phyloP scores from a whole-genome alignment of 148 eudicot genomes.

The Cornus controversa region DNA sequence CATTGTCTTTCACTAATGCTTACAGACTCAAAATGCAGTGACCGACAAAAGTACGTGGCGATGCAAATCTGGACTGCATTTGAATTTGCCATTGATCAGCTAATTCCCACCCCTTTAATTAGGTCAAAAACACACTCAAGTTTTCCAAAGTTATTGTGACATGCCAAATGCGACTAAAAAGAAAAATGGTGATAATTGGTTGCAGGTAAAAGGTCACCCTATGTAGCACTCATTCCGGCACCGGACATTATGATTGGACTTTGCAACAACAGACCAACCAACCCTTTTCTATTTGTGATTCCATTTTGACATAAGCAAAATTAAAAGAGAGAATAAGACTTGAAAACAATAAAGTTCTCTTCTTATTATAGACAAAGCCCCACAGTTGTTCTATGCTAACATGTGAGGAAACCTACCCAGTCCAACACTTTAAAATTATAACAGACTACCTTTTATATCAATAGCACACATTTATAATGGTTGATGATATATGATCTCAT shows the following conservation, averaged over 20 bases:
- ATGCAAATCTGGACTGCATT: neutral
- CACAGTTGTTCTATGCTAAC: neutral
- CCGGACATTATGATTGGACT: neutral
- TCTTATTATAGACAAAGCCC: neutral
- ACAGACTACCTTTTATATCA: too few species aligned
- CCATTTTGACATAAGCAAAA: neutral
- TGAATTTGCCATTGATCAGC: neutral
- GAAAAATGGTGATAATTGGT: neutral
- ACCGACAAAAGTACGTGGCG: neutral
- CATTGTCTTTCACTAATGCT: neutral
- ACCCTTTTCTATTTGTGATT: neutral
- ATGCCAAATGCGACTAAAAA: neutral
- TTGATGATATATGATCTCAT: neutral
- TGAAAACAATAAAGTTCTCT: neutral
- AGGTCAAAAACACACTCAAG: slow-evolving; percentile 10
- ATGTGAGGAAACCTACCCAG: neutral
- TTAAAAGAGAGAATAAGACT: neutral
- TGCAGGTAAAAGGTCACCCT: neutral
- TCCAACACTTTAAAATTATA: neutral
- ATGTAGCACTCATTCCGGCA: neutral
- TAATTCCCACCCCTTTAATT: neutral
- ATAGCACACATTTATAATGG: neutral
- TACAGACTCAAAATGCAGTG: slow-evolving; percentile 5
- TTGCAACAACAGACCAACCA: slow-evolving; percentile 3
- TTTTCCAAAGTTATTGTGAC: neutral